These are phyloP conservation scores for Thermomucor indicae-seudaticae DNA, from an alignment of 371 early-diverging fungal species.

Conservation along the genomic window DNA sequence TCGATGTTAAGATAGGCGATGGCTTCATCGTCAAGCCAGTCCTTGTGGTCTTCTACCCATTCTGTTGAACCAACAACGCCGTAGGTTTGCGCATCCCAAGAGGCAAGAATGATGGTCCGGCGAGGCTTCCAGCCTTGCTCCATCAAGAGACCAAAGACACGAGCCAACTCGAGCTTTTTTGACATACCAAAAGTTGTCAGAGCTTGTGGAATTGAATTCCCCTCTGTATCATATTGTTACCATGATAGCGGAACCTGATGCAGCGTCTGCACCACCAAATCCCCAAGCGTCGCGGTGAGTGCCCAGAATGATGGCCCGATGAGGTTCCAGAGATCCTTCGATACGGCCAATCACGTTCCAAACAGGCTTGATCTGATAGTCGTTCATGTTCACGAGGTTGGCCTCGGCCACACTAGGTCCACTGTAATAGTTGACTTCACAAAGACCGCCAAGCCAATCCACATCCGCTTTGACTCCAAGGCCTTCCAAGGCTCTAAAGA, in stretches of 20 bases:
- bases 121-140: slow-evolving; percentile 65
- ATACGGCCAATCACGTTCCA: slow-evolving; percentile 64
- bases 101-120: slow-evolving; percentile 59
- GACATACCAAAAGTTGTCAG: not conserved
- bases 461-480: slow-evolving; percentile 27
- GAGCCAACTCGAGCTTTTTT: slow-evolving; percentile 50
- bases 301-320: slow-evolving; percentile 54
- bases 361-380: slow-evolving; percentile 49
- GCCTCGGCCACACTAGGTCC: slow-evolving; percentile 49
- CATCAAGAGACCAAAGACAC: slow-evolving; percentile 49
- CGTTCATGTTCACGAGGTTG: slow-evolving; percentile 52
- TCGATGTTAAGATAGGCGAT: slow-evolving; percentile 63
- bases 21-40: slow-evolving; percentile 48
- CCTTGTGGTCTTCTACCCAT: slow-evolving; percentile 63
- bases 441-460: slow-evolving; percentile 46
- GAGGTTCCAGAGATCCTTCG: slow-evolving; percentile 49
- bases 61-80: slow-evolving; percentile 66
- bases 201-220: not conserved
- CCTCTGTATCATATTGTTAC: slow-evolving; percentile 12
- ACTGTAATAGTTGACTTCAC: slow-evolving; percentile 44
- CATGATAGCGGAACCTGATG: slow-evolving; percentile 59
- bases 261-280: slow-evolving; percentile 57
- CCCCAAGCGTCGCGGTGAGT: slow-evolving; percentile 70
- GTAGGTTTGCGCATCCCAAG: slow-evolving; percentile 72
- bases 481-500: slow-evolving; percentile 45